Percentiles rank a stretch among this genome's conserved stretches.
These are phyloP conservation scores for Aspergillus versicolor DNA, from an alignment of 2,329 filamentous ascomycete genomes.

Conservation along the genomic window DNA sequence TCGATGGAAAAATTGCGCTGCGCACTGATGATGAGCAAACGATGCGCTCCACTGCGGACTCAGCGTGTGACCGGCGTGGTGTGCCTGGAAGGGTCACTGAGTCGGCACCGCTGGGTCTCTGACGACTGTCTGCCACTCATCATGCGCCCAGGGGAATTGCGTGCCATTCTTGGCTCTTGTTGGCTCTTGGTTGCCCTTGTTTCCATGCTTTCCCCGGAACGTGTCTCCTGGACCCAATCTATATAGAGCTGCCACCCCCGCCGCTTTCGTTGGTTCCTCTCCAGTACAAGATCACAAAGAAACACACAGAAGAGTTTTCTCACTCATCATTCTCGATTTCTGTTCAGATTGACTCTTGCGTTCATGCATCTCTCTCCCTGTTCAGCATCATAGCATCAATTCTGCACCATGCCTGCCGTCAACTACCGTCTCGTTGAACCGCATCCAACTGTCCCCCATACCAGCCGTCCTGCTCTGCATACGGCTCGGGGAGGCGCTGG, in stretches of 20 bases:
- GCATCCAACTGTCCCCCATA: conserved; percentile 56
- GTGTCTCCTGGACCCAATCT: conserved; percentile 9
- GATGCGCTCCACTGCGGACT: conserved; percentile 6
- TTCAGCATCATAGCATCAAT: not conserved
- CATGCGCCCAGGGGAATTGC: conserved; percentile 16
- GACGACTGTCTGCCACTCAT: conserved; percentile 10
- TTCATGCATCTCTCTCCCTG: conserved; percentile 4
- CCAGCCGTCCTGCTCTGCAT: conserved; percentile 49
- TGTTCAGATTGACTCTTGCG: not conserved
- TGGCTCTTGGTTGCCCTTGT: not conserved
- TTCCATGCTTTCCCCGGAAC: conserved; percentile 15
- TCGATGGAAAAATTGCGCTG: not conserved
- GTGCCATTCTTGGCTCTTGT: conserved; percentile 8
- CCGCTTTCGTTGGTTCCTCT: conserved; percentile 18
- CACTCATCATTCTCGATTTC: not conserved
- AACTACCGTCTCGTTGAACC: conserved; percentile 61
- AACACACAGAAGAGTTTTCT: conserved; percentile 7
- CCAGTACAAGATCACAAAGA: conserved; percentile 15
- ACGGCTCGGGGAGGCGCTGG: conserved; percentile 60
- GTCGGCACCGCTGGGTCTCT: not conserved
- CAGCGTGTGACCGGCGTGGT: conserved; percentile 19
- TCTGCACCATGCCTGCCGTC: conserved; percentile 30
- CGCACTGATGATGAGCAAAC: conserved; percentile 5
- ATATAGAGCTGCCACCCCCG: conserved; percentile 23
- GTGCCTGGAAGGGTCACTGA: conserved; percentile 16